Percentiles rank a stretch among this genome's conserved stretches.
These are phyloP conservation scores for Panus rudis DNA, from an alignment of 768 basidiomycete genomes.

Conservation along the genomic window DNA sequence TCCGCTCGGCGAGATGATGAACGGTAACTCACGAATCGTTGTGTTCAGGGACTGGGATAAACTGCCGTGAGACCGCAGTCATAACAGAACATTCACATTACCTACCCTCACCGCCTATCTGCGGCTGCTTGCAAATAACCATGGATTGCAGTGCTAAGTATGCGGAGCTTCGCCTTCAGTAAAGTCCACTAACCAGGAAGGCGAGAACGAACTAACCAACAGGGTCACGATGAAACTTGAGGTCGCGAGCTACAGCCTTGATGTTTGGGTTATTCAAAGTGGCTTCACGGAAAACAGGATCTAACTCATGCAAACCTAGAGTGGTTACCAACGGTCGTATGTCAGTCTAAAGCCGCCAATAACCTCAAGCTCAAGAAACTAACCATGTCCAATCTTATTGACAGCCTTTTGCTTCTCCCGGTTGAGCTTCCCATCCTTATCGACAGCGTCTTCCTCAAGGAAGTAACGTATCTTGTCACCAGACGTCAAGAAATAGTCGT, in stretches of 20 bases:
- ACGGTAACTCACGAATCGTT: constrained; percentile 75
- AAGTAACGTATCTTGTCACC: constrained; percentile 96
- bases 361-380: not conserved
- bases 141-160: constrained; percentile 78
- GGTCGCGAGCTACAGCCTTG: constrained; percentile 61
- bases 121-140: constrained; percentile 92
- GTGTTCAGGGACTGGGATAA: constrained; percentile 68
- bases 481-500: constrained; percentile 87
- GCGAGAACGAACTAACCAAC: constrained; percentile 43
- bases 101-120: constrained; percentile 88
- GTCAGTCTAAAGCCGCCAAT: not conserved
- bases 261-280: constrained; percentile 77
- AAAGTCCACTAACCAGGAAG: not conserved
- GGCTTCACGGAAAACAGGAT: constrained; percentile 70
- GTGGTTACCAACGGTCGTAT: not conserved
- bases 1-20: not conserved
- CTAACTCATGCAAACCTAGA: constrained; percentile 78
- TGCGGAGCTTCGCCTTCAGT: not conserved
- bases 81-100: not conserved
- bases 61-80: not conserved
- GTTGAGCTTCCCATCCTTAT: constrained; percentile 59
- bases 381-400: constrained; percentile 94
- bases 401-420: constrained; percentile 71
- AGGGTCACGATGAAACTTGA: constrained; percentile 82
- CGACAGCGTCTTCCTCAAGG: constrained; percentile 83